Evolutionary conservation across 2,329 filamentous ascomycete species (phyloP).

Genomic region (Calonectria hawksworthii): DNA sequence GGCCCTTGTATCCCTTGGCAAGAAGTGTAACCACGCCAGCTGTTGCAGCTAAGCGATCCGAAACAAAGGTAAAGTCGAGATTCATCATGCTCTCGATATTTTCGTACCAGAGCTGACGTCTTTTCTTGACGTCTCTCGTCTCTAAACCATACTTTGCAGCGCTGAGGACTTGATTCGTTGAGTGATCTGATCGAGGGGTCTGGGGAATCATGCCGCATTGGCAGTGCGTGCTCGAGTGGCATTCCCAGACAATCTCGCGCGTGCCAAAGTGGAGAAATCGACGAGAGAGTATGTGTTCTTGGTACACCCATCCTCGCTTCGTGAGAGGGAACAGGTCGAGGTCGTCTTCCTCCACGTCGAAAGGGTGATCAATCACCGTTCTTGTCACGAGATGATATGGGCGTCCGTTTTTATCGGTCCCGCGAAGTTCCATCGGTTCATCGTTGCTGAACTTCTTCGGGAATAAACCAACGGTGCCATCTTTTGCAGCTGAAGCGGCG

Average conservation of each 20-base stretch:
- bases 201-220: constrained; percentile 29
- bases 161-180: constrained; percentile 30
- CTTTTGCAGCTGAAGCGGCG: constrained; percentile 31
- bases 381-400: constrained; percentile 25
- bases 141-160: constrained; percentile 19
- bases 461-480: constrained; percentile 29
- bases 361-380: constrained; percentile 28
- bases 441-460: background rate
- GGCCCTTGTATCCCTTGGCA: constrained; percentile 7
- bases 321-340: constrained; percentile 26
- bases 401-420: constrained; percentile 3
- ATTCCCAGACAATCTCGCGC: constrained; percentile 36
- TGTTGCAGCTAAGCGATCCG: constrained; percentile 27
- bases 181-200: constrained; percentile 8
- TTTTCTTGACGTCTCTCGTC: background rate
- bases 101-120: constrained; percentile 31
- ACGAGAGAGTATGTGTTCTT: constrained; percentile 34
- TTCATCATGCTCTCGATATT: constrained; percentile 33
- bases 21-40: constrained; percentile 27
- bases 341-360: constrained; percentile 23
- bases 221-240: constrained; percentile 30
- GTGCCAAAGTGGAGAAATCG: constrained; percentile 34
- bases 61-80: constrained; percentile 31
- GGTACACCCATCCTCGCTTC: constrained; percentile 34
- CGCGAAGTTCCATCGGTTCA: constrained; percentile 25